Evolutionary conservation across 768 basidiomycete genomes (phyloP).

Genomic region (Royoungia palumana): DNA sequence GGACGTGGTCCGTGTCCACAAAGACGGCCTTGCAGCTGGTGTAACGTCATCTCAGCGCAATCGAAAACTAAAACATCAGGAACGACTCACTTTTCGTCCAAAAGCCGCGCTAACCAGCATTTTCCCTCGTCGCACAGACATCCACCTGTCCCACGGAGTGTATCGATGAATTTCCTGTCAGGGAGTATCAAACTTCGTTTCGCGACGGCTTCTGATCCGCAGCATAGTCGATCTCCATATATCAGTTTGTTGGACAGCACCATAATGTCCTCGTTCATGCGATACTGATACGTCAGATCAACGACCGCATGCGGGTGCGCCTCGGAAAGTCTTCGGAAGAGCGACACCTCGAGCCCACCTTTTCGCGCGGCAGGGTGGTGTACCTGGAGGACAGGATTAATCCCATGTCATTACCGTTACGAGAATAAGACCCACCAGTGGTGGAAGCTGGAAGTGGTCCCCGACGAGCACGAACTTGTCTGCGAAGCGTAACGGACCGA

Average conservation of each 20-base stretch:
- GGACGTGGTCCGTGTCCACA: conserved; percentile 84
- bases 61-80: no score
- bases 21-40: conserved; percentile 83
- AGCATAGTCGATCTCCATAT: conserved; percentile 71
- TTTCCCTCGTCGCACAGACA: conserved; percentile 31
- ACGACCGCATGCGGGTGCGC: conserved; percentile 84
- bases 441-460: conserved; percentile 96
- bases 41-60: not conserved
- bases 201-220: conserved; percentile 75
- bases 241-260: conserved; percentile 81
- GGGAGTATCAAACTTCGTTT: conserved; percentile 54
- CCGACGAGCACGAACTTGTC: conserved; percentile 93
- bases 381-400: conserved; percentile 49
- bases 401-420: not conserved
- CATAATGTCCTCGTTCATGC: conserved; percentile 99
- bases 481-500: conserved; percentile 89
- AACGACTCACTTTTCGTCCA: conserved; percentile 56
- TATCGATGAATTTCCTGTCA: conserved; percentile 39
- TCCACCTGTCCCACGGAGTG: conserved; percentile 38
- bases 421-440: conserved; percentile 55
- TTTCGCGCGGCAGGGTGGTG: conserved; percentile 74
- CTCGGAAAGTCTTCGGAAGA: conserved; percentile 86
- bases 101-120: conserved; percentile 72
- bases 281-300: conserved; percentile 85
- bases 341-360: conserved; percentile 83